A percentile compares a stretch with the other conserved stretches of the same genome.
These are phyloP conservation scores for Ministeria vibrans DNA, from an alignment of 78 protist genomes.

Conservation along the genomic window DNA sequence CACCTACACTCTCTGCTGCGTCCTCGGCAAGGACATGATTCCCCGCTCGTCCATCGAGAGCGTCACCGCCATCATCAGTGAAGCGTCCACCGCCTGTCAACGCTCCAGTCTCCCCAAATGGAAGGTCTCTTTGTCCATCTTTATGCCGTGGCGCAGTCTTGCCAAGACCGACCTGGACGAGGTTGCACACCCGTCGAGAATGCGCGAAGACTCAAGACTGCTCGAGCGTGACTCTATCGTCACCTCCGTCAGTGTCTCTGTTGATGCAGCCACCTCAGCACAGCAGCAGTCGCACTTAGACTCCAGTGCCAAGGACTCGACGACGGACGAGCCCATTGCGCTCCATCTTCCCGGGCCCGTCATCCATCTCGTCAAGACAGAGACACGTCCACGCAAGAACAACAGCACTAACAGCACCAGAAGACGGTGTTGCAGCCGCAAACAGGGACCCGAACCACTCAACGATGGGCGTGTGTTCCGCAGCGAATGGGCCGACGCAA, in stretches of 20 bases:
- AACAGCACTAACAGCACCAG: too few species aligned
- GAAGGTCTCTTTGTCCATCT: too few species aligned
- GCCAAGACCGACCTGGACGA: background rate
- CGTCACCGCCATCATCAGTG: too few species aligned
- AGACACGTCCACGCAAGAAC: background rate
- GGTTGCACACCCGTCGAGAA: background rate
- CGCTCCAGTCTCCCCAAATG: too few species aligned
- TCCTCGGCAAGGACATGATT: conserved; percentile 18
- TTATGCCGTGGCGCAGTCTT: background rate
- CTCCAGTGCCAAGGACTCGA: too few species aligned
- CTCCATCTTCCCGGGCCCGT: background rate
- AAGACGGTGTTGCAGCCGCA: too few species aligned
- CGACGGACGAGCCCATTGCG: too few species aligned
- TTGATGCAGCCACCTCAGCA: background rate
- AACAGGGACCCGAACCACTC: too few species aligned
- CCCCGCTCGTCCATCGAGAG: background rate
- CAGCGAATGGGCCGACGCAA: background rate
- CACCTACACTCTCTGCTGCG: background rate
- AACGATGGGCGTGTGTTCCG: background rate
- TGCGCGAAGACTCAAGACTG: background rate
- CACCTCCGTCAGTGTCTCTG: background rate
- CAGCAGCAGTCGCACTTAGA: background rate
- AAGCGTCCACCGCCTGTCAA: too few species aligned
- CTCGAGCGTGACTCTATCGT: background rate
- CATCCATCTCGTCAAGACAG: conserved; percentile 2